phyloP scores from a whole-genome alignment of 1,139 yeast genomes.

The Candida sojae region DNA sequence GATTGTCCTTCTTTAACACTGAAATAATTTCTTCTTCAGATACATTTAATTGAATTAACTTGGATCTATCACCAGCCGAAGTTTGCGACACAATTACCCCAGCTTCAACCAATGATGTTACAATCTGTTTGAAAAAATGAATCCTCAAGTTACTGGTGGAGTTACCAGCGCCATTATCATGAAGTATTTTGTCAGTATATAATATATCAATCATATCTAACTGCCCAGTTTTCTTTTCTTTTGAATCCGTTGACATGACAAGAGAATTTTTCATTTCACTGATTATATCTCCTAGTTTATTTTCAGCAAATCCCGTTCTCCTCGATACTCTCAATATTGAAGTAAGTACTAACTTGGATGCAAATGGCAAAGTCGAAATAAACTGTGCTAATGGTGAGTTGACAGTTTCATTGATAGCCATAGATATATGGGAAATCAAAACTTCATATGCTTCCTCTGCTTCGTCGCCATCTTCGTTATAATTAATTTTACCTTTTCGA shows the following conservation, averaged over 20 bases:
- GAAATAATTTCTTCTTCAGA: slow-evolving; percentile 69
- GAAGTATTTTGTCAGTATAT: slow-evolving; percentile 6
- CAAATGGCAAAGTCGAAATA: slow-evolving; percentile 61
- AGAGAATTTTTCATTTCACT: slow-evolving; percentile 65
- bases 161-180: not conserved
- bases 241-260: slow-evolving; percentile 8
- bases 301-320: slow-evolving; percentile 72
- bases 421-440: slow-evolving; percentile 67
- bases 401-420: slow-evolving; percentile 80
- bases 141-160: slow-evolving; percentile 31
- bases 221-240: slow-evolving; percentile 4
- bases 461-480: slow-evolving; percentile 17
- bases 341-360: slow-evolving; percentile 69
- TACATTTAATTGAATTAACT: slow-evolving; percentile 62
- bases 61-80: slow-evolving; percentile 65
- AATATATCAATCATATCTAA: slow-evolving; percentile 11
- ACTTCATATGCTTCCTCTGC: slow-evolving; percentile 50
- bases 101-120: slow-evolving; percentile 71
- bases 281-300: slow-evolving; percentile 69
- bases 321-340: slow-evolving; percentile 67
- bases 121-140: slow-evolving; percentile 50
- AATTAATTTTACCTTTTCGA: slow-evolving; percentile 15
- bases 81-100: slow-evolving; percentile 74
- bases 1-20: slow-evolving; percentile 58
- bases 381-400: slow-evolving; percentile 69